These are phyloP conservation scores for Trichoderma afroharzianum DNA, from an alignment of 2,329 filamentous ascomycete species.

Conservation along the genomic window DNA sequence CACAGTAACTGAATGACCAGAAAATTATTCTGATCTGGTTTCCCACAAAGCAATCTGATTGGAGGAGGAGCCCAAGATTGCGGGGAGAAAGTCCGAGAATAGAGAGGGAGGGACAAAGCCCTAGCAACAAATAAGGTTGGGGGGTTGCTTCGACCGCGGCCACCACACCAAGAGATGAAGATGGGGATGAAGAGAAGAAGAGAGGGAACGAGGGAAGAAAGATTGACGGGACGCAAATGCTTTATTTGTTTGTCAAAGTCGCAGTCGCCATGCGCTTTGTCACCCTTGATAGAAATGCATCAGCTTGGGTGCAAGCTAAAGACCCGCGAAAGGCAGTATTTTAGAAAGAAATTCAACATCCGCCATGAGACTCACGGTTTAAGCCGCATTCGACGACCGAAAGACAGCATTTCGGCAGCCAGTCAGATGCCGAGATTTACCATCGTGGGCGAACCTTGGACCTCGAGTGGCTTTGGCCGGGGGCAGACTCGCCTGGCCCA, in stretches of 20 bases:
- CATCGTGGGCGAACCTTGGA: constrained; percentile 21
- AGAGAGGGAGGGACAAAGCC: background rate
- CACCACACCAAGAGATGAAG: constrained; percentile 13
- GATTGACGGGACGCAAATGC: background rate
- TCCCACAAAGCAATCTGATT: background rate
- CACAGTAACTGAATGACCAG: background rate
- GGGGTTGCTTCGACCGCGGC: background rate
- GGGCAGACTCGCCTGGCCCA: background rate
- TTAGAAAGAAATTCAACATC: background rate
- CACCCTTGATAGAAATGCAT: background rate
- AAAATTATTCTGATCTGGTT: background rate
- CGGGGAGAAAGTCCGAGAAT: background rate
- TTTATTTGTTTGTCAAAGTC: constrained; percentile 10
- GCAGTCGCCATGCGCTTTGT: background rate
- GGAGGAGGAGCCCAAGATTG: background rate
- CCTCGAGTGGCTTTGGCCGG: constrained; percentile 16
- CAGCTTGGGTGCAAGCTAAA: background rate
- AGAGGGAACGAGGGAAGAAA: background rate
- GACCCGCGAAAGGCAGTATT: constrained; percentile 1
- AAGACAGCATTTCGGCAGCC: constrained; percentile 13
- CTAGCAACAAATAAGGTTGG: background rate
- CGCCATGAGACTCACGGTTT: constrained; percentile 13
- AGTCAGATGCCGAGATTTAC: constrained; percentile 18
- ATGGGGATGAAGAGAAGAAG: background rate
- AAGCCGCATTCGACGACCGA: constrained; percentile 21